phyloP scores from a whole-genome alignment of 305 asterid species.

The Coffea humblotiana region DNA sequence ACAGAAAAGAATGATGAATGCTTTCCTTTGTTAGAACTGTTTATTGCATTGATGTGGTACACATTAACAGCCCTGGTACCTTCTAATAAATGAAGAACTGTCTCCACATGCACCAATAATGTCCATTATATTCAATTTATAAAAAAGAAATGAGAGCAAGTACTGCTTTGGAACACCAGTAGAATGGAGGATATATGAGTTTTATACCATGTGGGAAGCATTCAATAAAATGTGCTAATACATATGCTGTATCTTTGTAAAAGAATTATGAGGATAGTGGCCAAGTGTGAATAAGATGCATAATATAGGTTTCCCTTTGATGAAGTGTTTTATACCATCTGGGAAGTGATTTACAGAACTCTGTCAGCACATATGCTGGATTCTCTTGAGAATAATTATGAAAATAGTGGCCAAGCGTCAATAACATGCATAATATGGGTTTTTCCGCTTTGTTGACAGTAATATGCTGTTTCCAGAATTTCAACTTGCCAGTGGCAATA shows the following conservation, averaged over 20 bases:
- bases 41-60: neutral
- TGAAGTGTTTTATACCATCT: neutral
- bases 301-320: neutral
- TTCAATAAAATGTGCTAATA: neutral
- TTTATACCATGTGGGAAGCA: neutral
- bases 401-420: neutral
- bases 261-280: neutral
- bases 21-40: neutral
- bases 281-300: neutral
- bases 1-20: neutral
- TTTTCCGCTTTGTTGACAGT: neutral
- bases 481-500: neutral
- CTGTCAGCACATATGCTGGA: neutral
- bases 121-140: too few relatives aligned
- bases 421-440: neutral
- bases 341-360: neutral
- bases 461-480: neutral
- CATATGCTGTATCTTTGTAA: neutral
- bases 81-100: neutral
- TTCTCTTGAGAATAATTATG: neutral
- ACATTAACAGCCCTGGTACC: neutral
- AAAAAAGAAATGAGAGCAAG: neutral
- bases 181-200: neutral
- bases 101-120: neutral
- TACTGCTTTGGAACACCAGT: neutral